Evolutionary conservation across 2,329 filamentous ascomycete genomes (phyloP), one percentile per base, ranked within the genome.

Genomic region (Aspergillus hiratsukae): DNA sequence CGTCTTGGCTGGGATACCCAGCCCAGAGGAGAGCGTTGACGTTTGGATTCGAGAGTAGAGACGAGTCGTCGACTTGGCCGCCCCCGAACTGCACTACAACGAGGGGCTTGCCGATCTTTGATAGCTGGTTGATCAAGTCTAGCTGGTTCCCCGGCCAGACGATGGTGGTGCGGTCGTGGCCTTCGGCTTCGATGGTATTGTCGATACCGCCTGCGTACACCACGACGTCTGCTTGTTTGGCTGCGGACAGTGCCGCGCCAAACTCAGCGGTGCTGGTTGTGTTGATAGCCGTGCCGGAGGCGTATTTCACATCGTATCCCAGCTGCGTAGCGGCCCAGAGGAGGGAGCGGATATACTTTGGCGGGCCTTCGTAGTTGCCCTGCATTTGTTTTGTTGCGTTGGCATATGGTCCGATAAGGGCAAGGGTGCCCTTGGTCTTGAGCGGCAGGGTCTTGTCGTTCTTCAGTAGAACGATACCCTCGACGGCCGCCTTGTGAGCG

Each of bases 351-450:
- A 65, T 49, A 49, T 59, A 63, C 11, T 53, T 82, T 79, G 9
- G 74, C 75, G 61, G 77, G 75, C 27, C 71, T 65, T 80, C 84
- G 69, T 86, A 86, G 61, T 81, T 81, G 2, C 83, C 83, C 49
- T 80, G 80, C 72, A 86, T 78, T 57, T 83, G 77, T 3, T 70
- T 73, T 0, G 80, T 81, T 7, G 79, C 79, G 51, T 81, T 82
- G 2, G 81, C 82, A 74, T 81, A 85, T 54, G 76, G 76, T 3
- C 83, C 83, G 17, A 86, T 73, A 51, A 85, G 69, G 0, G 80
- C 82, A 1, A 85, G 71, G 2, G 43, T 59, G 10, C 57, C 66
- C 10, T 69, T 69, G n/a, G 56, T 61, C 35, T 69, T 66, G 10
- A 81, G 60, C 1, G 79, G 79, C 1, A 81, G 67, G 0, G 69